phyloP scores from a whole-genome alignment of 208 protist species.

The Leishmania turanica region DNA sequence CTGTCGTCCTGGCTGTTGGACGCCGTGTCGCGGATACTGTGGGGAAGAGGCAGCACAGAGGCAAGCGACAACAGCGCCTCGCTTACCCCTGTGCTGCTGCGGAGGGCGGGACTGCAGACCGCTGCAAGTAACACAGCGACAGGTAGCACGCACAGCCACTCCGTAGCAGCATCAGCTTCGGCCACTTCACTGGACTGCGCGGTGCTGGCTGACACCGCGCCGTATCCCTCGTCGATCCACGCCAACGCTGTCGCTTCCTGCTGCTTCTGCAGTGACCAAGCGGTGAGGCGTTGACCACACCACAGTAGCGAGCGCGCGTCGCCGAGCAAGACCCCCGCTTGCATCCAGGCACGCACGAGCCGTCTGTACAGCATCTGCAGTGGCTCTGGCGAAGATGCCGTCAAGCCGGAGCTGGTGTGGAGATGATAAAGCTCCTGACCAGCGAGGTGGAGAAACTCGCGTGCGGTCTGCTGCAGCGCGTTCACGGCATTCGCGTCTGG shows the following conservation, averaged over 20 bases:
- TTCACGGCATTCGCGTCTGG: background rate
- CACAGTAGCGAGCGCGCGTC: constrained; percentile 12
- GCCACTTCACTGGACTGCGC: background rate
- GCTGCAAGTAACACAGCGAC: background rate
- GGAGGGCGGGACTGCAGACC: background rate
- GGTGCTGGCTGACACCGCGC: background rate
- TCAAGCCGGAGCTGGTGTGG: background rate
- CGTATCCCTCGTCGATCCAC: background rate
- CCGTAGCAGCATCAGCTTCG: background rate
- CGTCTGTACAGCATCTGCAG: background rate
- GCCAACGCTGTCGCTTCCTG: constrained; percentile 1
- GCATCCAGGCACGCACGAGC: constrained; percentile 25
- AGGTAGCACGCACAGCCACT: constrained; percentile 23
- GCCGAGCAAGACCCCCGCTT: constrained; percentile 30
- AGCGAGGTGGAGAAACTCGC: constrained; percentile 16
- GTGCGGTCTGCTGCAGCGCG: constrained; percentile 8
- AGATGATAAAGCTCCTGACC: constrained; percentile 6
- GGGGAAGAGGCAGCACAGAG: constrained; percentile 1
- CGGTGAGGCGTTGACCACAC: constrained; percentile 11
- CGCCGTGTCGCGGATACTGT: background rate
- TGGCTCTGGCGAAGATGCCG: background rate
- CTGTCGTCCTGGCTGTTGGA: background rate
- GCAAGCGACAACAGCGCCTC: constrained; percentile 9
- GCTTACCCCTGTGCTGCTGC: background rate
- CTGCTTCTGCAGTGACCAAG: background rate